These are phyloP conservation scores for Xylariales sp. DNA, from an alignment of 2,329 filamentous ascomycete genomes.

Conservation along the genomic window DNA sequence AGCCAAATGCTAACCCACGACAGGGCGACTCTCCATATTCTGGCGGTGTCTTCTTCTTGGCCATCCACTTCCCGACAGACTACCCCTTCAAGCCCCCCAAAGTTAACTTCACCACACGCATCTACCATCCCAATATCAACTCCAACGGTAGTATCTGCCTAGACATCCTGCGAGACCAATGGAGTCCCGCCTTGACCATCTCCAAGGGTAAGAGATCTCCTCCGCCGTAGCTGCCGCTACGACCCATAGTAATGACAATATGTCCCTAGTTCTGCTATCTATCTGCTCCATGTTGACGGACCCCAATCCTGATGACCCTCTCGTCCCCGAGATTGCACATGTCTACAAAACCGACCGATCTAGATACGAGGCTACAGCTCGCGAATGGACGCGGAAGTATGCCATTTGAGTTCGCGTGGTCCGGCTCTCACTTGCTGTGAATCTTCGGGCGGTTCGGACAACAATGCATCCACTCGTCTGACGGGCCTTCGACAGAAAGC, in stretches of 20 bases:
- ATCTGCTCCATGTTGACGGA: conserved; percentile 99
- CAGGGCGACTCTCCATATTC: conserved; percentile 97
- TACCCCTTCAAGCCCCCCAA: conserved; percentile 99
- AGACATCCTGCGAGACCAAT: conserved; percentile 98
- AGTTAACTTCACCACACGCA: conserved; percentile 99
- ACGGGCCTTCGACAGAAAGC: background rate
- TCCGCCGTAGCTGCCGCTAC: background rate
- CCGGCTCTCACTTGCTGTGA: conserved; percentile 1
- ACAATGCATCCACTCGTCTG: background rate
- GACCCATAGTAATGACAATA: background rate
- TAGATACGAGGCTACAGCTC: conserved; percentile 93
- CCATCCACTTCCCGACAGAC: conserved; percentile 99
- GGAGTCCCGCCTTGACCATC: conserved; percentile 98
- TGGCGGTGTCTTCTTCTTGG: conserved; percentile 98
- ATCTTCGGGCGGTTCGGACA: background rate
- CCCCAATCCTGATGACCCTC: conserved; percentile 98
- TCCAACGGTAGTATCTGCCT: conserved; percentile 99
- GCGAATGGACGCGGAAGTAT: conserved; percentile 99
- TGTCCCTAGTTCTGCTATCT: conserved; percentile 82
- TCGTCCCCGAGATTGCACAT: conserved; percentile 98
- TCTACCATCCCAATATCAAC: conserved; percentile 99
- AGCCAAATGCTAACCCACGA: conserved; percentile 25
- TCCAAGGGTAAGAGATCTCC: conserved; percentile 80
- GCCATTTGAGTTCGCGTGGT: conserved; percentile 73
- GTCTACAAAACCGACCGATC: conserved; percentile 99